Evolutionary conservation across 805 yeast species (phyloP), one percentile per base, ranked within the genome.

Genomic region (Candida glaebosa): DNA sequence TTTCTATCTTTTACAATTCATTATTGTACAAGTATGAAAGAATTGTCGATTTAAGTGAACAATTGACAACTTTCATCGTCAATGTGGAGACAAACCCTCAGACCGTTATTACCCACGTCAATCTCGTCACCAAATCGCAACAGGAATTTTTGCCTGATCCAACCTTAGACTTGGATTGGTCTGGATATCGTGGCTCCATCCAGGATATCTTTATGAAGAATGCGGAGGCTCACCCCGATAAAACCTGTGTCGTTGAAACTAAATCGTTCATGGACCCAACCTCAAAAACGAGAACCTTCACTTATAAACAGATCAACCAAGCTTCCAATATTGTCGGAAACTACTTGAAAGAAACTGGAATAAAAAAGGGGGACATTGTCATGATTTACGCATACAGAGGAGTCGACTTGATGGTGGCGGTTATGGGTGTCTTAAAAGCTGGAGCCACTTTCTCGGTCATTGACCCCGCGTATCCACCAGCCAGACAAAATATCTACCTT

Each of bases 391-490:
- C 99, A 18, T 87, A 91, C 57, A 81, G 99, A 65, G 96, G 97
- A 53, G 99, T 93, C 5, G 99, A 93, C 60, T 72, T 93, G 47
- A 87, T 93, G 79, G 87, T 95, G 33, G 95, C 98, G 4, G 97
- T 93, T 14, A 83, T 93, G 86, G 99, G 98, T 64, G 96, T 89
- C 16, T 77, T 93, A 60, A 93, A 93, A 68, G 98, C 99, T 1
- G 99, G 99, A 53, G 98, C 96, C 14, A 91, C 99, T 0, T 93
- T 93, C 62, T 90, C 97, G 7, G 99, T 93, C 17, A 95, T 93
- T 49, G 99, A 93, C 60, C 99, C 99, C 5, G 98, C 98, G 4
- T 93, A 93, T 63, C 99, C 99, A 33, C 96, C 99, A 14, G 95
- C 96, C 7, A 81, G 99, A 65, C 99, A 93, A 65, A 93, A 87